These are phyloP conservation scores for Dactylonectria estremocensis DNA, from an alignment of 2,329 filamentous ascomycete genomes.

Conservation along the genomic window DNA sequence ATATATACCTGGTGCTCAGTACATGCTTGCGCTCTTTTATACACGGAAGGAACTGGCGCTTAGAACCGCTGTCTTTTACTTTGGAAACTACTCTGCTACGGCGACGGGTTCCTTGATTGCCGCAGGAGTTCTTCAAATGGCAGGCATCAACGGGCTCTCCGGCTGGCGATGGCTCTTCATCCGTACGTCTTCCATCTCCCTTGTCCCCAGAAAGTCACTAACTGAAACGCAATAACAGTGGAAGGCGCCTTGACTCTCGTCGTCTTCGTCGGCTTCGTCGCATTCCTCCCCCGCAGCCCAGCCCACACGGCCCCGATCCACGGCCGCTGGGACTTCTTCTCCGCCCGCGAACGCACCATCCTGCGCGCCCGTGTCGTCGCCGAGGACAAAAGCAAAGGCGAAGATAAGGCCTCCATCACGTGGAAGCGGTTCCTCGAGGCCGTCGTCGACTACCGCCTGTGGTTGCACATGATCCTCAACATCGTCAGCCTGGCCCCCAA, in stretches of 20 bases:
- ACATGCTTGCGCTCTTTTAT: constrained; percentile 39
- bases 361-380: constrained; percentile 34
- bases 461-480: constrained; percentile 41
- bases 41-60: constrained; percentile 30
- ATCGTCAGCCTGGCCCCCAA: constrained; percentile 43
- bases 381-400: constrained; percentile 42
- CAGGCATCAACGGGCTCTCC: constrained; percentile 29
- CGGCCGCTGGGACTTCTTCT: constrained; percentile 38
- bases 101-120: constrained; percentile 37
- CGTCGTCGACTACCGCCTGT: constrained; percentile 34
- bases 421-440: constrained; percentile 17
- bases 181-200: constrained; percentile 9
- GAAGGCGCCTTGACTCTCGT: constrained; percentile 40
- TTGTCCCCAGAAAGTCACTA: background rate
- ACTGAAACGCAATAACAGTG: constrained; percentile 13
- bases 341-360: constrained; percentile 33
- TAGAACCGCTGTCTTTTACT: constrained; percentile 38
- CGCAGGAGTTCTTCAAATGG: constrained; percentile 39
- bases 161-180: constrained; percentile 45
- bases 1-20: constrained; percentile 35
- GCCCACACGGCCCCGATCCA: constrained; percentile 35
- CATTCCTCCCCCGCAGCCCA: constrained; percentile 38
- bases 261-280: constrained; percentile 34
- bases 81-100: constrained; percentile 43
- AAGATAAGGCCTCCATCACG: constrained; percentile 29